These are phyloP conservation scores for Pseudisothecium myosuroides DNA, from an alignment of 225 moss, liverwort and hornwort species.

Conservation along the genomic window DNA sequence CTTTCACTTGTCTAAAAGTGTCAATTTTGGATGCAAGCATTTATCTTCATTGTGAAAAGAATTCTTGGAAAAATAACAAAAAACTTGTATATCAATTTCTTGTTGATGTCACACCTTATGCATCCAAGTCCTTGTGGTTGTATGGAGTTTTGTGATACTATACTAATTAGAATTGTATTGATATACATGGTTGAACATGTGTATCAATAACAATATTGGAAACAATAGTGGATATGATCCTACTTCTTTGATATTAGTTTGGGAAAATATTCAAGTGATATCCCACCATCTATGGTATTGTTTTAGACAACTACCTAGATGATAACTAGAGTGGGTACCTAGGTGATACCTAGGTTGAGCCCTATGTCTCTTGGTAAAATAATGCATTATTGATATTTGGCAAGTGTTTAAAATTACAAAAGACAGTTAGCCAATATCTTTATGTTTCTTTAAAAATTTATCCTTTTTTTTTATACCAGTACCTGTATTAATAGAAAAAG, in stretches of 20 bases:
- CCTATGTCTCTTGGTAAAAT: rapidly evolving
- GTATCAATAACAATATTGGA: background rate
- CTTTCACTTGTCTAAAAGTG: background rate
- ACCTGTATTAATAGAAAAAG: background rate
- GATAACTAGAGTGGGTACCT: rapidly evolving
- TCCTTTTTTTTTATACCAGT: rapidly evolving
- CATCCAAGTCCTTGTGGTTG: background rate
- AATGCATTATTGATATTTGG: background rate
- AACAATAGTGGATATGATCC: background rate
- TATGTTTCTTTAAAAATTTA: background rate
- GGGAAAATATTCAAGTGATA: background rate
- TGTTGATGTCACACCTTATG: background rate
- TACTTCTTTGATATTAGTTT: background rate
- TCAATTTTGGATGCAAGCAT: rapidly evolving
- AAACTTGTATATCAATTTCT: background rate
- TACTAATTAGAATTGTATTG: rapidly evolving
- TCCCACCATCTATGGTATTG: background rate
- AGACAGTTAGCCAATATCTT: background rate
- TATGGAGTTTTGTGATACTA: background rate
- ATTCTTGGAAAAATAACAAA: background rate
- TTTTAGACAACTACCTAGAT: background rate
- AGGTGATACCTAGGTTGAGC: rapidly evolving
- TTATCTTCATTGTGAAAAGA: background rate
- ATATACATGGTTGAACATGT: background rate
- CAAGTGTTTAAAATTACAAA: background rate